phyloP scores from a whole-genome alignment of 108 stramenopile genomes.

The Discostella stelligeroides region DNA sequence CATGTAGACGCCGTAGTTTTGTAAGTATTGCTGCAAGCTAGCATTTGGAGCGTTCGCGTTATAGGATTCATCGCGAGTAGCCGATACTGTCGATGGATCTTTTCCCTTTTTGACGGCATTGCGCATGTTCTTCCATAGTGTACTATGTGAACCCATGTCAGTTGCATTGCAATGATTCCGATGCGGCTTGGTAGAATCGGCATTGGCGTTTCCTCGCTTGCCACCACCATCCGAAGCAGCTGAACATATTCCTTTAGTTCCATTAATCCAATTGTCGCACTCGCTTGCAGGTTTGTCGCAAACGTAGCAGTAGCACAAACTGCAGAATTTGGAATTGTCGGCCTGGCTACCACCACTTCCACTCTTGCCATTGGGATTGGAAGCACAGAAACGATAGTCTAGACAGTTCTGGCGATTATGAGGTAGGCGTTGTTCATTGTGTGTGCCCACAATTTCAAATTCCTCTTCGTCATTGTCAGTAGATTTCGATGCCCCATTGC shows the following conservation, averaged over 20 bases:
- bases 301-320: slow-evolving; percentile 43
- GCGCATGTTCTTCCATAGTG: slow-evolving; percentile 33
- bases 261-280: slow-evolving; percentile 26
- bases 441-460: slow-evolving; percentile 30
- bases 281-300: slow-evolving; percentile 31
- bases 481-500: background rate
- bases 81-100: slow-evolving; percentile 15
- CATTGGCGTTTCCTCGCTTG: background rate
- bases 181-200: slow-evolving; percentile 3
- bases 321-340: slow-evolving; percentile 25
- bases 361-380: background rate
- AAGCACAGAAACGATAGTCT: slow-evolving; percentile 14
- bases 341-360: background rate
- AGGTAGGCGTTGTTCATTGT: slow-evolving; percentile 23
- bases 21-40: background rate
- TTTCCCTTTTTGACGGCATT: slow-evolving; percentile 16
- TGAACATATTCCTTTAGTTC: background rate
- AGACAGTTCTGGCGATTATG: slow-evolving; percentile 44
- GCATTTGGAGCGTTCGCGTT: background rate
- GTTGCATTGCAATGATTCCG: slow-evolving; percentile 35
- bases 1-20: background rate
- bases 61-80: background rate
- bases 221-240: background rate
- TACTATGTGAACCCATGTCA: slow-evolving; percentile 10
- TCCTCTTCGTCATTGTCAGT: slow-evolving; percentile 20